Evolutionary conservation across 768 basidiomycete species (phyloP), one percentile per base, ranked within the genome.

Genomic region (Collybiopsis luxurians): DNA sequence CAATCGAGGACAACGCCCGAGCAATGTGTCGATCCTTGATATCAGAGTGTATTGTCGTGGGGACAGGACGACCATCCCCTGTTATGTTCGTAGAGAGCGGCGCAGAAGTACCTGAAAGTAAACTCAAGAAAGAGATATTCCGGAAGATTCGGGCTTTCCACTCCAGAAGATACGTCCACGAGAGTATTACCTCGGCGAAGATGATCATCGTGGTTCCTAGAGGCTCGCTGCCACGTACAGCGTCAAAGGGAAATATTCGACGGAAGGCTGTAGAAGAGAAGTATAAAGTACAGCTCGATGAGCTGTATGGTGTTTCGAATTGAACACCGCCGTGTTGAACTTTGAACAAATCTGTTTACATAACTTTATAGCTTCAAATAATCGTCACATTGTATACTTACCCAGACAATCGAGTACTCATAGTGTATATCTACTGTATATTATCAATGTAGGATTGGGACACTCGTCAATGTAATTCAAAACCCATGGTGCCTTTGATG

Each of bases 191-290:
- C 4, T 81, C 77, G 7, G 63, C 81, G 4, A 77, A 85, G 45
- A 80, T 89, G 78, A 79, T 92, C 58, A 71, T 91, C 58, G 72
- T 91, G 42, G 89, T 90, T 21, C 76, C 82, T 27, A 72, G 74
- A 39, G 78, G 79, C 24, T 54, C 86, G 2, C 79, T 92, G 39
- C 90, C 90, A 38, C 78, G 90, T 59, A 92, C 90, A 0, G 84
- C 83, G n/a, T 90, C 90, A 11, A 92, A 92, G 73, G 89, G 90
- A 24, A 92, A 91, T 64, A 86, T 92, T 60, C 84, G 90, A 50
- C 80, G 90, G 44, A 81, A 78, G 61, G 89, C 87, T 17, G 87
- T 90, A n/a, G 90, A 92, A 69, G 86, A 88, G 60, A 63, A 74
- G 27, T 89, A 80, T 74, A 76, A 77, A 63, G 61, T 66, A 24